These are phyloP conservation scores for Ambrosia trifida DNA, from an alignment of 129 eudicot genomes.

Conservation along the genomic window DNA sequence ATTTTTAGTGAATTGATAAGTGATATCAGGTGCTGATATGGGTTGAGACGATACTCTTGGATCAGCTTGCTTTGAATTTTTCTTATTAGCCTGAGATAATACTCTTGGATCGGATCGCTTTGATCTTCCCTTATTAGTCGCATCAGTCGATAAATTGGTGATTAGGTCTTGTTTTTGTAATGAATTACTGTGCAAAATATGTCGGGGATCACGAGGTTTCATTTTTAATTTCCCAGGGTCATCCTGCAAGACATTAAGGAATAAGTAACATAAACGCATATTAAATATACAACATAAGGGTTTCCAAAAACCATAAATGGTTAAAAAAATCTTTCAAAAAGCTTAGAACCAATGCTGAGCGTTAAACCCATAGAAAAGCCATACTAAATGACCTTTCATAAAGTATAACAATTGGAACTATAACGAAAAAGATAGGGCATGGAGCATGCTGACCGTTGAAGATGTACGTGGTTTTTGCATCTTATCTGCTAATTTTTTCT, in stretches of 20 bases:
- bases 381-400: conserved; percentile 6
- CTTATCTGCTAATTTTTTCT: conserved; percentile 46
- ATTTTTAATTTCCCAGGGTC: conserved; percentile 68
- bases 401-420: too few relatives aligned
- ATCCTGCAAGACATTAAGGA: conserved; percentile 51
- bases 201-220: conserved; percentile 99
- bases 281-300: not conserved
- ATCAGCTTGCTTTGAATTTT: conserved; percentile 44
- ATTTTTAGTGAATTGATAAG: conserved; percentile 64
- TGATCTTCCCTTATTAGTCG: conserved; percentile 33
- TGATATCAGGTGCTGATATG: conserved; percentile 60
- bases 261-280: not conserved
- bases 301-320: not conserved
- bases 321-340: not conserved
- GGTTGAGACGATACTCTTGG: conserved; percentile 44
- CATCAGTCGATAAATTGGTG: conserved; percentile 31
- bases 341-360: not conserved
- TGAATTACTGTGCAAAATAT: conserved; percentile 59
- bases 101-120: conserved; percentile 50
- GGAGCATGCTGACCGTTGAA: conserved; percentile 42
- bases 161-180: conserved; percentile 39
- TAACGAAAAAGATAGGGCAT: not conserved
- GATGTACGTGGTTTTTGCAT: conserved; percentile 57
- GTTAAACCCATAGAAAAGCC: not conserved
- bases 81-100: conserved; percentile 33